These are phyloP conservation scores for Aureobasidium uvarum DNA, from an alignment of 2,329 filamentous ascomycete species.

Conservation along the genomic window DNA sequence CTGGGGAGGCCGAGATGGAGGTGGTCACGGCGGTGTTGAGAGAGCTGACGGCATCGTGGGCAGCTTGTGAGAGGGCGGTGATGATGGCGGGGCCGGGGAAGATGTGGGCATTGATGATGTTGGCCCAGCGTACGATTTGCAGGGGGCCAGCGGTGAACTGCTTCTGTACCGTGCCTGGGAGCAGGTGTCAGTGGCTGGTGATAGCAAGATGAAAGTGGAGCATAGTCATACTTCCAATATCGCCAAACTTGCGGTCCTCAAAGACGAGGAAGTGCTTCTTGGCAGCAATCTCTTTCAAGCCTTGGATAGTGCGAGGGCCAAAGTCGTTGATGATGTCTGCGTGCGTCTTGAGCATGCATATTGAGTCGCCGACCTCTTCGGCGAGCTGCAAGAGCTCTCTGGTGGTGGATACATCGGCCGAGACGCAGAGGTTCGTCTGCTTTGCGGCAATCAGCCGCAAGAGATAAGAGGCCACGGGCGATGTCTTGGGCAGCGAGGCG, in stretches of 20 bases:
- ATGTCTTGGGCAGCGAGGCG: constrained; percentile 44
- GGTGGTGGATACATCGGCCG: constrained; percentile 58
- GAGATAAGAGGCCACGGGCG: constrained; percentile 50
- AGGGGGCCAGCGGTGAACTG: constrained; percentile 54
- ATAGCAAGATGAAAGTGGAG: neutral
- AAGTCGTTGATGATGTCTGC: constrained; percentile 63
- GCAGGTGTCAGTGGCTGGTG: neutral
- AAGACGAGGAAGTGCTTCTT: constrained; percentile 54
- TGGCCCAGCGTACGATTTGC: constrained; percentile 53
- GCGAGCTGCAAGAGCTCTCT: constrained; percentile 56
- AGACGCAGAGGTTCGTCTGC: constrained; percentile 54
- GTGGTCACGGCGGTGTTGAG: constrained; percentile 54
- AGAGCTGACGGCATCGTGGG: constrained; percentile 47
- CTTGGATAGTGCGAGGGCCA: constrained; percentile 54
- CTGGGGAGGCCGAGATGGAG: constrained; percentile 48
- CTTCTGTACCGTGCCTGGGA: constrained; percentile 53
- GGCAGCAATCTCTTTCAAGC: constrained; percentile 49
- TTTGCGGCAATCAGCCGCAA: constrained; percentile 52
- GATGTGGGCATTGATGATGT: constrained; percentile 54
- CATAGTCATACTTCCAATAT: constrained; percentile 52
- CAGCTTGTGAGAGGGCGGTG: constrained; percentile 51
- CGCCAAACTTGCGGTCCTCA: constrained; percentile 56
- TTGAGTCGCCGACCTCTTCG: constrained; percentile 59
- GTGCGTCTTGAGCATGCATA: constrained; percentile 61
- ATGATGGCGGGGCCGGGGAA: constrained; percentile 55